phyloP scores from a whole-genome alignment of 179 eudicot genomes.

The Corrigiola litoralis region DNA sequence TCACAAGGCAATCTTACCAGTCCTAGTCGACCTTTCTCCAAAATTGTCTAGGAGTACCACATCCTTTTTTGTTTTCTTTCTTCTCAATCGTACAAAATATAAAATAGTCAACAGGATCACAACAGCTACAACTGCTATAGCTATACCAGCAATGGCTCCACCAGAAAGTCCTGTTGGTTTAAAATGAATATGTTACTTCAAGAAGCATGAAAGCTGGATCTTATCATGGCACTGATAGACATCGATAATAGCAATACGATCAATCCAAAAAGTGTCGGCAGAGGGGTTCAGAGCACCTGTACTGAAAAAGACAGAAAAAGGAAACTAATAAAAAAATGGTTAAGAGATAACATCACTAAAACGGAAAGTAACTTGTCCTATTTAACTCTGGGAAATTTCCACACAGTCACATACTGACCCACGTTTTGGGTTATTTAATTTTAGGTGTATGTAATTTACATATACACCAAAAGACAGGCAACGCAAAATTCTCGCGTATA shows the following conservation, averaged over 20 bases:
- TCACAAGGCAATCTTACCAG: slow-evolving; percentile 18
- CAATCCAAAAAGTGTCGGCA: slow-evolving; percentile 7
- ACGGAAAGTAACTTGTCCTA: not conserved
- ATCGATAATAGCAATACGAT: slow-evolving; percentile 4
- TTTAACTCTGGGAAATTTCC: not conserved
- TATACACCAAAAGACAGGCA: not conserved
- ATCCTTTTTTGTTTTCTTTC: slow-evolving; percentile 15
- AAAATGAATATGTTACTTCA: slow-evolving; percentile 13
- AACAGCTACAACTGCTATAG: slow-evolving; percentile 22
- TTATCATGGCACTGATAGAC: slow-evolving; percentile 7
- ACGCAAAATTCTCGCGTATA: not conserved
- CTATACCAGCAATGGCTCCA: slow-evolving; percentile 27
- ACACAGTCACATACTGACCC: not conserved
- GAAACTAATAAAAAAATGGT: not conserved
- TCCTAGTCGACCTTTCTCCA: slow-evolving; percentile 11
- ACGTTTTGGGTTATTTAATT: not conserved
- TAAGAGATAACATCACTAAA: not conserved
- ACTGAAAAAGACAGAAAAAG: slow-evolving; percentile 22
- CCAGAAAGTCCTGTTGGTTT: slow-evolving; percentile 27
- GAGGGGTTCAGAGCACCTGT: slow-evolving; percentile 22
- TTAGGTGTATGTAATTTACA: not conserved
- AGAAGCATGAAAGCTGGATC: slow-evolving; percentile 1
- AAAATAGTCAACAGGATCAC: slow-evolving; percentile 11
- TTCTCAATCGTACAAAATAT: slow-evolving; percentile 16
- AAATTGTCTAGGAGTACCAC: slow-evolving; percentile 3